Evolutionary conservation across 1,284 basidiomycete species (phyloP), one percentile per base, ranked within the genome.

Genomic region (Waitea zeae): DNA sequence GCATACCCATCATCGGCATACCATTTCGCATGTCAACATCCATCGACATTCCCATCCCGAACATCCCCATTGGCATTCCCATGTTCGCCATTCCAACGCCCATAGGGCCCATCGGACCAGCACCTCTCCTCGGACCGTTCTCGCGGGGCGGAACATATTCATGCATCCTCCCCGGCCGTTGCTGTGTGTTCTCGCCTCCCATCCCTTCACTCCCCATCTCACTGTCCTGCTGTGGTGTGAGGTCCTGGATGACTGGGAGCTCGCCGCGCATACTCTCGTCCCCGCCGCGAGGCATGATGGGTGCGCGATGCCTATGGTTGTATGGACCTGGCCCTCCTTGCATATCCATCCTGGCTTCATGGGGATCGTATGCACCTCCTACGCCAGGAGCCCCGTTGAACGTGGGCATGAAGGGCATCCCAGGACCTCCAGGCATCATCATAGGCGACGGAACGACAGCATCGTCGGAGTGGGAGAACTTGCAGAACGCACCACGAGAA

Each of bases 401-500:
- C 64, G 80, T 72, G 29, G 72, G 64, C 53, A 78, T 59, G 47
- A 80, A 80, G 5, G 74, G 72, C 45, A 77, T 51, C n/a, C n/a
- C n/a, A n/a, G n/a, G n/a, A n/a, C 41, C 41, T 4, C 9, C n/a
- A n/a, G 24, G 24, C 24, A n/a, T n/a, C n/a, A 26, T 62, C 60
- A 75, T 66, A 12, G 70, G 62, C 43, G 63, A 61, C 0, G 79
- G 80, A 5, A 81, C 59, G 34, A 86, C 70, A 17, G 80, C 79
- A 47, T 82, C 78, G 2, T 80, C 79, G 20, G 81, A 84, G 47
- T 97, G 92, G 44, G 84, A 87, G 52, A 73, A 96, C 50, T 86
- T 88, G 66, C 92, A 97, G 40, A 67, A 67, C n/a, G 69, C 76
- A 26, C 92, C 92, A 18, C 90, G 75, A 34, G 84, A 71, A 49